phyloP scores from a whole-genome alignment of 2,329 filamentous ascomycete species.

The Dothideomycetes sp. region DNA sequence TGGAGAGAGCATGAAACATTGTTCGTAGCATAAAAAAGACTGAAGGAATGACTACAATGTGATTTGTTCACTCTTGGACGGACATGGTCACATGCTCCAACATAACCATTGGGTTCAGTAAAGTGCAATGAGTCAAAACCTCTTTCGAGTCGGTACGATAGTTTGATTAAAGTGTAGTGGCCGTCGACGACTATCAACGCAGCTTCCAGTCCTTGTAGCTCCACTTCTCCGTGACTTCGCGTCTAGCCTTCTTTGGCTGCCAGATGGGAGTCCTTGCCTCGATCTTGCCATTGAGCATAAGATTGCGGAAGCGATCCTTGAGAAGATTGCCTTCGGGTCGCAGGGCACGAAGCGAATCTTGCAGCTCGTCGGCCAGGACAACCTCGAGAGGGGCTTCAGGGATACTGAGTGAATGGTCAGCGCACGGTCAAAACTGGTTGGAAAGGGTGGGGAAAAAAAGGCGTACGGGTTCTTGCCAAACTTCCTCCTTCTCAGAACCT shows the following conservation, averaged over 20 bases:
- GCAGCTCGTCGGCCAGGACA: slow-evolving; percentile 38
- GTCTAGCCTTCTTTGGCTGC: slow-evolving; percentile 73
- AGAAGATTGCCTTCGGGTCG: slow-evolving; percentile 95
- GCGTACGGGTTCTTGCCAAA: slow-evolving; percentile 53
- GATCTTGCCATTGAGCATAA: slow-evolving; percentile 80
- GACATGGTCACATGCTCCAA: too few species aligned
- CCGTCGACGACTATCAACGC: slow-evolving; percentile 2
- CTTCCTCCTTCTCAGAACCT: slow-evolving; percentile 52
- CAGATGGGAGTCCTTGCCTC: slow-evolving; percentile 65
- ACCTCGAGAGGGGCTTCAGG: slow-evolving; percentile 53
- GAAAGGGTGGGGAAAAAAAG: background rate
- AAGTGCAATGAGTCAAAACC: too few species aligned
- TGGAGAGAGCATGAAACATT: too few species aligned
- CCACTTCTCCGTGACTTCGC: slow-evolving; percentile 88
- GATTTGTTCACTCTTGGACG: too few species aligned
- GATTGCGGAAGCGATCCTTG: slow-evolving; percentile 80
- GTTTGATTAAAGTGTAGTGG: too few species aligned
- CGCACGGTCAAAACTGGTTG: background rate
- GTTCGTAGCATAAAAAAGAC: too few species aligned
- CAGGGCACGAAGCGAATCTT: slow-evolving; percentile 37
- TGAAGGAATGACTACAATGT: too few species aligned
- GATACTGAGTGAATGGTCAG: slow-evolving; percentile 33
- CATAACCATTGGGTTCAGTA: too few species aligned
- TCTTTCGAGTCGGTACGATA: too few species aligned
- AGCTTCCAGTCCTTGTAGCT: slow-evolving; percentile 86